Evolutionary conservation across 2,329 filamentous ascomycete species (phyloP).

Genomic region (Hypocreales sp.): DNA sequence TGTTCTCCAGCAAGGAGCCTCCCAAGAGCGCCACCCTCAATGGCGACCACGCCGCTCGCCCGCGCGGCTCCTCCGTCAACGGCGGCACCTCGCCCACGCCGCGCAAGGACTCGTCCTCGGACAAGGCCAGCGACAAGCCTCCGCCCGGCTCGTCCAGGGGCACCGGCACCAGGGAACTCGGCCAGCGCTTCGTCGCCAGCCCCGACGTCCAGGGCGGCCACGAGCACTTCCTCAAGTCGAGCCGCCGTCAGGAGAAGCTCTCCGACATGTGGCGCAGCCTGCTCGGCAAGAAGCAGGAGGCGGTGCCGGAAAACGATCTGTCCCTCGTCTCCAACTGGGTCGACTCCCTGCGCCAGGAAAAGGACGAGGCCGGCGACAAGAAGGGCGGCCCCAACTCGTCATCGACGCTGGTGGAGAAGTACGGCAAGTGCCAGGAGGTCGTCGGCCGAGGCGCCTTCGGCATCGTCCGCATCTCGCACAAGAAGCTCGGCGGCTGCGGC

Average conservation of each 20-base stretch:
- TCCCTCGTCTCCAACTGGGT: constrained; percentile 95
- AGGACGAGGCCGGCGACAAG: constrained; percentile 68
- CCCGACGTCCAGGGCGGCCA: constrained; percentile 51
- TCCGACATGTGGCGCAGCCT: constrained; percentile 81
- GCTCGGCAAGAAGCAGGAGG: constrained; percentile 70
- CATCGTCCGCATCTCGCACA: constrained; percentile 94
- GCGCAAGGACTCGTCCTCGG: constrained; percentile 25
- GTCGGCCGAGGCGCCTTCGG: constrained; percentile 94
- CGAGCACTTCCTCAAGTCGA: constrained; percentile 76
- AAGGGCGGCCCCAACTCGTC: constrained; percentile 60
- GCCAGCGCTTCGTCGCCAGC: constrained; percentile 35
- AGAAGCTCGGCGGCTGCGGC: constrained; percentile 65
- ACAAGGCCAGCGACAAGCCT: constrained; percentile 10
- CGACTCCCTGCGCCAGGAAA: constrained; percentile 79
- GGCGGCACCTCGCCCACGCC: constrained; percentile 20
- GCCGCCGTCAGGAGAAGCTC: constrained; percentile 86
- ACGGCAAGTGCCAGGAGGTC: constrained; percentile 95
- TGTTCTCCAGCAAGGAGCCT: constrained; percentile 45
- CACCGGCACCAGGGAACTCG: constrained; percentile 16
- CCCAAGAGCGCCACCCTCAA: constrained; percentile 18
- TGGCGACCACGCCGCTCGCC: constrained; percentile 16
- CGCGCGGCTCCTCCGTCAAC: constrained; percentile 19
- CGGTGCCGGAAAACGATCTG: constrained; percentile 59
- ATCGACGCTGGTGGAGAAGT: constrained; percentile 75
- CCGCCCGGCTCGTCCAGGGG: constrained; percentile 14